Conservation (phyloP, 257 asterid species). For the Solanum rostratum region DNA sequence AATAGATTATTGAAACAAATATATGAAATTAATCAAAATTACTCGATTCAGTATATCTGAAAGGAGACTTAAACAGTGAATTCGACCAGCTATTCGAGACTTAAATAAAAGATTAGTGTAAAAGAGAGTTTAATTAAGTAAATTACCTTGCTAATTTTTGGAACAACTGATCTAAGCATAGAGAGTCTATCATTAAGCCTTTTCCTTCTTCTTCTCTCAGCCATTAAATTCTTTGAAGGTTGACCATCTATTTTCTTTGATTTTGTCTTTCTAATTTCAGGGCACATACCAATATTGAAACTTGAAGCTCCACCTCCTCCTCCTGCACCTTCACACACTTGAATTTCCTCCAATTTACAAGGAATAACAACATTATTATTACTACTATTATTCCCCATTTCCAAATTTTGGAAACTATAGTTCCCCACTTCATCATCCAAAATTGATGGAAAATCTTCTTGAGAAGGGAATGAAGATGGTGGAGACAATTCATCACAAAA, state of each 20-base stretch:
- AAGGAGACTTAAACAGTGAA: background rate
- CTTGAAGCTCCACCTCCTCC: background rate
- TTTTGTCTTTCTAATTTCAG: slow-evolving; percentile 15
- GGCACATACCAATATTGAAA: slow-evolving; percentile 23
- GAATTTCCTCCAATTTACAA: slow-evolving; percentile 23
- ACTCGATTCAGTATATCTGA: no score
- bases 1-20: no score
- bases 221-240: slow-evolving; percentile 80
- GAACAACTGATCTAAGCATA: slow-evolving; percentile 83
- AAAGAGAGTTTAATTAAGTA: background rate
- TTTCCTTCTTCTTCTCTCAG: slow-evolving; percentile 76
- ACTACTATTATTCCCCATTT: background rate
- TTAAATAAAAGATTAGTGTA: no score
- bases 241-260: slow-evolving; percentile 39
- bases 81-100: background rate
- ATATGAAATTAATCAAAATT: no score
- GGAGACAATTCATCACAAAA: slow-evolving; percentile 32
- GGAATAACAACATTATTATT: background rate
- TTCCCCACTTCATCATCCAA: slow-evolving; percentile 19
- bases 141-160: slow-evolving; percentile 81
- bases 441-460: slow-evolving; percentile 10
- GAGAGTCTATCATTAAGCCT: slow-evolving; percentile 76
- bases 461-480: slow-evolving; percentile 14
- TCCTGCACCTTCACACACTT: slow-evolving; percentile 1
- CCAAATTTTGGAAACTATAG: slow-evolving; percentile 9